Evolutionary conservation across 371 early-diverging fungal genomes (phyloP).

Genomic region (Nematocida displodere): DNA sequence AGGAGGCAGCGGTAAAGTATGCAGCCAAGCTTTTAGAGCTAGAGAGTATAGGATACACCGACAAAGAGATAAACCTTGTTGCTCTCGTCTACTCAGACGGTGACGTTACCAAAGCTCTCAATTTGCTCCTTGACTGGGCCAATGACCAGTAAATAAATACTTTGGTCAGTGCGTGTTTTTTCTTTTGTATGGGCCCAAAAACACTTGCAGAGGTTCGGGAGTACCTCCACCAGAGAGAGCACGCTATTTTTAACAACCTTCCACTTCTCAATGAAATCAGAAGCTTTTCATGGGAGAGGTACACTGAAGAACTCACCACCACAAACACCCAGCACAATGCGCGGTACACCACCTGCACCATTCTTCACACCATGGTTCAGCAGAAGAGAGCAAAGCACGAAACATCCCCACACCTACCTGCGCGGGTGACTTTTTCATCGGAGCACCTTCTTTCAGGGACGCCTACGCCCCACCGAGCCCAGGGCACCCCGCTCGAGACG

Average conservation of each 20-base stretch:
- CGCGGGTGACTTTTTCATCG: neutral
- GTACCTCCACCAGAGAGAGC: neutral
- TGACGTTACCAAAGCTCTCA: slow-evolving; percentile 66
- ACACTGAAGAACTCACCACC: neutral
- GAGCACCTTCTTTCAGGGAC: neutral
- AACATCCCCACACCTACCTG: neutral
- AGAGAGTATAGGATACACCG: slow-evolving; percentile 75
- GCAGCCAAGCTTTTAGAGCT: slow-evolving; percentile 69
- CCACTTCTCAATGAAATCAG: slow-evolving; percentile 15
- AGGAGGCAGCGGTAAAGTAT: slow-evolving; percentile 64
- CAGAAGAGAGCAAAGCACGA: neutral
- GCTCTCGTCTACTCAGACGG: slow-evolving; percentile 72
- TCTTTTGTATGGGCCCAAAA: slow-evolving; percentile 2
- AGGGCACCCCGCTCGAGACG: neutral
- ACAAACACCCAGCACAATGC: slow-evolving; percentile 25
- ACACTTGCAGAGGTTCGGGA: slow-evolving; percentile 8
- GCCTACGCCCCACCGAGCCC: neutral
- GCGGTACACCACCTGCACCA: slow-evolving; percentile 22
- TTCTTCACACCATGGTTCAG: slow-evolving; percentile 23
- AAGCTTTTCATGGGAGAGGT: neutral
- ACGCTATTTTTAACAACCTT: slow-evolving; percentile 49
- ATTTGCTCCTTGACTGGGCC: slow-evolving; percentile 44
- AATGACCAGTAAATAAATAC: slow-evolving; percentile 7
- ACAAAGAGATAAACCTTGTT: slow-evolving; percentile 70
- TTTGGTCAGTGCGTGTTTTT: slow-evolving; percentile 13